These are phyloP conservation scores for Eutreptiella sp. DNA, from an alignment of 208 protist species.

Conservation along the genomic window DNA sequence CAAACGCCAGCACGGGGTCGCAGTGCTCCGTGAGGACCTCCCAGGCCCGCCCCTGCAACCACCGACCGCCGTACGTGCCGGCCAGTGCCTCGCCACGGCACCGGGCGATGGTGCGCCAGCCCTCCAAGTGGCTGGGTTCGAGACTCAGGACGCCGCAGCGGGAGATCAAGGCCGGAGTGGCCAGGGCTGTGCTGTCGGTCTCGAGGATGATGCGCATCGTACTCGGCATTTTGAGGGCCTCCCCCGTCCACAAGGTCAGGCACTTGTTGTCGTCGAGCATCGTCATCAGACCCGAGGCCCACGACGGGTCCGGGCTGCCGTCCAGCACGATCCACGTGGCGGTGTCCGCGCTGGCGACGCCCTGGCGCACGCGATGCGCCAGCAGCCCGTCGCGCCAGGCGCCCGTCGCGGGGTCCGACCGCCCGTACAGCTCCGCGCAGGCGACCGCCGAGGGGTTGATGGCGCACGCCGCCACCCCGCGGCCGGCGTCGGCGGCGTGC, in stretches of 20 bases:
- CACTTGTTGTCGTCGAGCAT: too few species aligned
- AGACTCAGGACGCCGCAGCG: constrained; percentile 45
- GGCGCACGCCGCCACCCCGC: constrained; percentile 26
- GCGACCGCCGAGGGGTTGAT: constrained; percentile 51
- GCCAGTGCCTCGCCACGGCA: too few species aligned
- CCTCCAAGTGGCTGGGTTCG: too few species aligned
- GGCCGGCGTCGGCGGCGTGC: not conserved
- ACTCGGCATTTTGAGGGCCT: constrained; percentile 58
- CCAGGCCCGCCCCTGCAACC: too few species aligned
- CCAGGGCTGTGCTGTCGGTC: constrained; percentile 57
- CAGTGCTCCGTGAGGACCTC: too few species aligned
- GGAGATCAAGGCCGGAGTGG: constrained; percentile 72
- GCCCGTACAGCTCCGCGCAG: constrained; percentile 52
- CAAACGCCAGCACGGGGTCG: too few species aligned
- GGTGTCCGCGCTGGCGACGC: constrained; percentile 35
- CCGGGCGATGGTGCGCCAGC: too few species aligned
- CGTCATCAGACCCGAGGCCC: constrained; percentile 81
- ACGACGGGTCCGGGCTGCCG: constrained; percentile 72
- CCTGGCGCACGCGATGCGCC: constrained; percentile 62
- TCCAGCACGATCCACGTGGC: constrained; percentile 75
- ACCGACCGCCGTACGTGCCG: too few species aligned
- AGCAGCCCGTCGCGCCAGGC: constrained; percentile 72
- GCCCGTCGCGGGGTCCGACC: constrained; percentile 45
- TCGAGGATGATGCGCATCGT: constrained; percentile 76
- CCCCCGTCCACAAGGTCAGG: constrained; percentile 69